Percentiles rank a stretch among this genome's conserved stretches.
phyloP scores from a whole-genome alignment of 2,329 filamentous ascomycete genomes.

The Aciculosporium take region DNA sequence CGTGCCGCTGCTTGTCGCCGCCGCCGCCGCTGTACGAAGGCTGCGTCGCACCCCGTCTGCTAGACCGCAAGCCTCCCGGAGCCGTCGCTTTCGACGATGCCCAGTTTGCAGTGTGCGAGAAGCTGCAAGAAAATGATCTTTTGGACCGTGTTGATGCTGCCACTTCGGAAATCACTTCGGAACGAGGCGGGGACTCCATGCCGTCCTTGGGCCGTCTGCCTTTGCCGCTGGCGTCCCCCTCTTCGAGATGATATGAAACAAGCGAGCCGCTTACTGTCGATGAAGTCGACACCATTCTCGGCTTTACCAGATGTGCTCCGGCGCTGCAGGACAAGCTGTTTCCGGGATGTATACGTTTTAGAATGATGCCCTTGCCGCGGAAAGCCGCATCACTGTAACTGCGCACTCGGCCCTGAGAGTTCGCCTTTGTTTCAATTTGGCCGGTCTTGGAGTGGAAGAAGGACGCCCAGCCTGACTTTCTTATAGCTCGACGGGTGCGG shows the following conservation, averaged over 20 bases:
- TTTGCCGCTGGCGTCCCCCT: conserved; percentile 8
- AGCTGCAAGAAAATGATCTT: conserved; percentile 45
- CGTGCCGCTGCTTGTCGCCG: conserved; percentile 32
- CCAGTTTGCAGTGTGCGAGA: conserved; percentile 42
- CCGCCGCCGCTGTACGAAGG: conserved; percentile 24
- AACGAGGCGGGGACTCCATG: conserved; percentile 9
- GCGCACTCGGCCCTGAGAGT: conserved; percentile 12
- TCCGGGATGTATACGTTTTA: conserved; percentile 16
- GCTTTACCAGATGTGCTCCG: conserved; percentile 22
- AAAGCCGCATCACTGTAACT: conserved; percentile 12
- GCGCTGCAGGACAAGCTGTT: conserved; percentile 10
- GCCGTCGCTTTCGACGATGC: conserved; percentile 38
- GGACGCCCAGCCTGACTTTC: conserved; percentile 32
- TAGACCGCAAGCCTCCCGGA: conserved; percentile 39
- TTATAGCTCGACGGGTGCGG: conserved; percentile 1
- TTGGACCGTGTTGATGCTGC: conserved; percentile 31
- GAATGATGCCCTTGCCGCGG: conserved; percentile 10
- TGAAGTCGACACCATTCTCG: conserved; percentile 20
- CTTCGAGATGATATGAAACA: conserved; percentile 13
- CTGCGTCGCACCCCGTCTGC: conserved; percentile 35
- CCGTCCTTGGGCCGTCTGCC: conserved; percentile 7
- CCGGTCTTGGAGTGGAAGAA: conserved; percentile 37
- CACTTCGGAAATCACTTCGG: conserved; percentile 15
- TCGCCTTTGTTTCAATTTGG: conserved; percentile 11
- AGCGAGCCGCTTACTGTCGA: conserved; percentile 11